These are phyloP conservation scores for Phytophthora hibernalis DNA, from an alignment of 352 stramenopile genomes.

Conservation along the genomic window DNA sequence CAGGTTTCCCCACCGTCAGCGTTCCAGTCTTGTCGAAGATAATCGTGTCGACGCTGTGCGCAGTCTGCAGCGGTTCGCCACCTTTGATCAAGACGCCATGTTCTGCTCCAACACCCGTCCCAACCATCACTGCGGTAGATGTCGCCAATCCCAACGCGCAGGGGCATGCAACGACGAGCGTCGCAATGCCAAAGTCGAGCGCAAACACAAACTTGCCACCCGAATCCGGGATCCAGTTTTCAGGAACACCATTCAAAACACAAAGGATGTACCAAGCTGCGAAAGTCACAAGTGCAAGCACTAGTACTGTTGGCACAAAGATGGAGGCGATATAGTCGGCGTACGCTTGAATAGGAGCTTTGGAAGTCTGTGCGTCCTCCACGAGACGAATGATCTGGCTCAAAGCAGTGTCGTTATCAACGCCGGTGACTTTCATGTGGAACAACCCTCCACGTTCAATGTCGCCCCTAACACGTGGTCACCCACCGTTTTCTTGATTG, in stretches of 20 bases:
- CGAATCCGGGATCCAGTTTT: slow-evolving; percentile 63
- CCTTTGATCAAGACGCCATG: slow-evolving; percentile 99
- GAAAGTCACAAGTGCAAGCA: slow-evolving; percentile 94
- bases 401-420: slow-evolving; percentile 92
- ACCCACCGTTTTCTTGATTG: slow-evolving; percentile 88
- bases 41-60: slow-evolving; percentile 92
- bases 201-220: slow-evolving; percentile 90
- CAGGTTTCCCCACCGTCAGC: slow-evolving; percentile 91
- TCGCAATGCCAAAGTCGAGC: slow-evolving; percentile 97
- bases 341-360: slow-evolving; percentile 97
- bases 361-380: slow-evolving; percentile 97
- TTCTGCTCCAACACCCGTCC: slow-evolving; percentile 95
- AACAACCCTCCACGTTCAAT: slow-evolving; percentile 91
- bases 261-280: slow-evolving; percentile 92
- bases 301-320: slow-evolving; percentile 95
- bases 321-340: slow-evolving; percentile 95
- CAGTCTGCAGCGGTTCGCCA: slow-evolving; percentile 89
- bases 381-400: slow-evolving; percentile 98
- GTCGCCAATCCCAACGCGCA: slow-evolving; percentile 98
- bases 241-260: slow-evolving; percentile 56
- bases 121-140: slow-evolving; percentile 98
- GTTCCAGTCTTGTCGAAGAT: slow-evolving; percentile 99
- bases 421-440: slow-evolving; percentile 91
- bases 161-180: slow-evolving; percentile 97
- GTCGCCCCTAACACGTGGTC: slow-evolving; percentile 89